A percentile compares a stretch with the other conserved stretches of the same genome.
Conservation (phyloP, 2,329 filamentous ascomycete species). For the Cladophialophora carrionii region DNA sequence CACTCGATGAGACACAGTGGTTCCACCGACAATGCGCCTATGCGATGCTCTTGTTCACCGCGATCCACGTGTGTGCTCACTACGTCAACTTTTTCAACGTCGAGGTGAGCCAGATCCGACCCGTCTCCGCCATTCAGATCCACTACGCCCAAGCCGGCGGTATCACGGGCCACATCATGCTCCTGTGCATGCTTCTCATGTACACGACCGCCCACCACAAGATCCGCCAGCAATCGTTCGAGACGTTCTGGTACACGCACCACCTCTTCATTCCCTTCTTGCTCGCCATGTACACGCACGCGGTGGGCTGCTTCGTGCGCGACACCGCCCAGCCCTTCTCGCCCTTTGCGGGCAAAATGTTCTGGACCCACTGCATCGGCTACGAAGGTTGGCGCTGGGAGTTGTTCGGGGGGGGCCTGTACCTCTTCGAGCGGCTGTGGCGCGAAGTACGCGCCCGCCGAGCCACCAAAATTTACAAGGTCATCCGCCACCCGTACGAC, state of each 20-base stretch:
- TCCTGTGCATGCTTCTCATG: constrained; percentile 98
- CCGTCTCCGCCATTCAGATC: constrained; percentile 80
- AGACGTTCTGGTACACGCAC: constrained; percentile 99
- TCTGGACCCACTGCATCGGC: constrained; percentile 92
- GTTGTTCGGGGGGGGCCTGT: constrained; percentile 79
- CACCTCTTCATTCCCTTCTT: constrained; percentile 98
- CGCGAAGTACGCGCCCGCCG: constrained; percentile 84
- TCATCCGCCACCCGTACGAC: constrained; percentile 94
- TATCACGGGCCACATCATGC: constrained; percentile 95
- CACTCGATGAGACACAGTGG: constrained; percentile 95
- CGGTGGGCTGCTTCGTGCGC: constrained; percentile 93
- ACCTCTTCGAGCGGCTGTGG: constrained; percentile 85
- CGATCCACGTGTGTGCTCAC: constrained; percentile 75
- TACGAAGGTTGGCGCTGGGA: constrained; percentile 99
- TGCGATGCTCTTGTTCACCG: constrained; percentile 78
- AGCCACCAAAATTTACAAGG: constrained; percentile 85
- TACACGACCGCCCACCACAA: constrained; percentile 93
- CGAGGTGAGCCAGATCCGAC: constrained; percentile 79
- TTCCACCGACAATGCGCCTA: constrained; percentile 96
- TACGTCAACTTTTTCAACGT: constrained; percentile 99
- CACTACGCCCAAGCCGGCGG: constrained; percentile 89
- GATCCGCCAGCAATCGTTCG: constrained; percentile 95
- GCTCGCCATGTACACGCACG: constrained; percentile 91
- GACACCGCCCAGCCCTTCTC: constrained; percentile 73
- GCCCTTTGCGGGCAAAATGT: constrained; percentile 78